Evolutionary conservation across 768 basidiomycete genomes (phyloP).

Genomic region (Cystofilobasidium macerans): DNA sequence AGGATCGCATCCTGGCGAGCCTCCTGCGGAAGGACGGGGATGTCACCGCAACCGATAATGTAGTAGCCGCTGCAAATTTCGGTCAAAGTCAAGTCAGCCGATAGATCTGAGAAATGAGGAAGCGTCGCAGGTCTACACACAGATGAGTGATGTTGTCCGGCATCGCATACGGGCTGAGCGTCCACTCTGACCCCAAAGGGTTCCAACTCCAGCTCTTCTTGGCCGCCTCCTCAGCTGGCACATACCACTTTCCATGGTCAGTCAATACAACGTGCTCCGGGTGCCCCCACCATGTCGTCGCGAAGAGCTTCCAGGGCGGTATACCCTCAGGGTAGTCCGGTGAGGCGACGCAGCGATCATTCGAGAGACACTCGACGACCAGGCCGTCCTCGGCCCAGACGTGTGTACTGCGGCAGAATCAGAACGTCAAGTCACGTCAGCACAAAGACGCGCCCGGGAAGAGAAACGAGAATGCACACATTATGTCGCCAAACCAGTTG

Average conservation of each 20-base stretch:
- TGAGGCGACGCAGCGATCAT: background rate
- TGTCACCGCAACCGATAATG: background rate
- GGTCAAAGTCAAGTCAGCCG: no score
- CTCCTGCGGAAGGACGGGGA: slow-evolving; percentile 3
- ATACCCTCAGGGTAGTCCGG: background rate
- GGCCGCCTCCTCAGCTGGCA: background rate
- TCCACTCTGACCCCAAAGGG: slow-evolving; percentile 14
- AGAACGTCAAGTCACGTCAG: background rate
- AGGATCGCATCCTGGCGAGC: slow-evolving; percentile 8
- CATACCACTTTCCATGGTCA: background rate
- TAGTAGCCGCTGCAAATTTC: background rate
- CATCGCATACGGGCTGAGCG: slow-evolving; percentile 8
- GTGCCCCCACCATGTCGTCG: slow-evolving; percentile 16
- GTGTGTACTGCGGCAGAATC: slow-evolving; percentile 2
- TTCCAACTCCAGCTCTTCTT: slow-evolving; percentile 12
- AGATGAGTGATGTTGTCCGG: background rate
- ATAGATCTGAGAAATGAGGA: background rate
- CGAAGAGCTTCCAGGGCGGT: slow-evolving; percentile 10
- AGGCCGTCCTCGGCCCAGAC: slow-evolving; percentile 7
- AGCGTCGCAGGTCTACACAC: background rate
- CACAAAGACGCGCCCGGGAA: no score
- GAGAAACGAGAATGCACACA: background rate
- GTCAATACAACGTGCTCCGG: background rate
- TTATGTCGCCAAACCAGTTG: background rate
- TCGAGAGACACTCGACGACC: background rate